These are phyloP conservation scores for Taphrina populina DNA, from an alignment of 1,139 yeast species.

Conservation along the genomic window DNA sequence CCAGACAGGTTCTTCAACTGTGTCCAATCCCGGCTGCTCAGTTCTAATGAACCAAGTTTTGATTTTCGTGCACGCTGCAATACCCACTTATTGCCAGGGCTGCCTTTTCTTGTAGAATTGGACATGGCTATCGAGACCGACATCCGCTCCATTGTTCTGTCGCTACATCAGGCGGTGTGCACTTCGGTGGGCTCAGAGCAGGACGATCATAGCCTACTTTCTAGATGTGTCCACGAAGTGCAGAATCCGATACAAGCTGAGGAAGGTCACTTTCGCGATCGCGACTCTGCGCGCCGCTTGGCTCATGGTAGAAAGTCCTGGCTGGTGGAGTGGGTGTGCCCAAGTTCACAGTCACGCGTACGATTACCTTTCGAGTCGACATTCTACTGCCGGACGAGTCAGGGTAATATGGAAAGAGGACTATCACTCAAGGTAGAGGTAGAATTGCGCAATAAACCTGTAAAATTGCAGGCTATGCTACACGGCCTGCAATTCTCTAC, in stretches of 20 bases:
- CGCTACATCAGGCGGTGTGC: conserved; percentile 18
- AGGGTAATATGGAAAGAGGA: conserved; percentile 25
- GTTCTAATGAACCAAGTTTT: conserved; percentile 5
- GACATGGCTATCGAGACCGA: conserved; percentile 22
- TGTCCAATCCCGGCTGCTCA: conserved; percentile 17
- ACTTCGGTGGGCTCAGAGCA: conserved; percentile 12
- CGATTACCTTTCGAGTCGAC: conserved; percentile 23
- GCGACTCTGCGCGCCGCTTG: conserved; percentile 15
- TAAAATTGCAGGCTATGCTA: conserved; percentile 15
- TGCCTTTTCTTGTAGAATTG: conserved; percentile 28
- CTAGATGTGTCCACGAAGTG: conserved; percentile 27
- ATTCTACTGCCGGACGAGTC: conserved; percentile 9
- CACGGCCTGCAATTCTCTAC: conserved; percentile 18
- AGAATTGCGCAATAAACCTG: conserved; percentile 4
- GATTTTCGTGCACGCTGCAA: conserved; percentile 31
- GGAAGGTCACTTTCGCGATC: conserved; percentile 18
- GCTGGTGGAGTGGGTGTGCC: conserved; percentile 28
- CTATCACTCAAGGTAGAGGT: conserved; percentile 24
- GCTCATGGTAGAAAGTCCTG: conserved; percentile 15
- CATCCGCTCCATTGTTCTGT: conserved; percentile 12
- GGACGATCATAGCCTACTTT: conserved; percentile 15
- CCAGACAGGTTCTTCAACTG: conserved; percentile 24
- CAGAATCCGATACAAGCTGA: conserved; percentile 1
- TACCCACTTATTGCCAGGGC: conserved; percentile 25
- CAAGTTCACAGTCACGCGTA: conserved; percentile 1